Evolutionary conservation across 2,329 filamentous ascomycete species (phyloP), one percentile per base, ranked within the genome.

Genomic region (Myriosclerotinia scirpicola): DNA sequence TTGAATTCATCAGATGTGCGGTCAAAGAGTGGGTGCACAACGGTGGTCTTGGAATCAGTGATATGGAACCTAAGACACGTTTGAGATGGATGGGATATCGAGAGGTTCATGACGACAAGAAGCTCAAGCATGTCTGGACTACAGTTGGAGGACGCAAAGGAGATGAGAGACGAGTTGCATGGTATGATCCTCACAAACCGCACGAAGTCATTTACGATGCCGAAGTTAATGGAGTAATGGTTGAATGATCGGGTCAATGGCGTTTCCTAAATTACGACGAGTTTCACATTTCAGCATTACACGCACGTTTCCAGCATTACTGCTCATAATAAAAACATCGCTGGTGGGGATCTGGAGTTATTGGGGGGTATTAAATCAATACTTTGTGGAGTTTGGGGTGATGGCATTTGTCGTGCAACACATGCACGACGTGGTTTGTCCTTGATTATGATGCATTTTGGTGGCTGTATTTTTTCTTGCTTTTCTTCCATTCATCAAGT

Each of bases 21-120:
- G 83, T 92, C 14, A 84, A 83, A 70, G 89, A 92, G 76, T 94
- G 91, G 91, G 84, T 87, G 15, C 73, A 76, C 65, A 88, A 90
- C 72, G 87, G 86, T 3, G 91, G 91, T 2, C 78, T 93, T 42
- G 91, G 91, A 63, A 87, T 87, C 75, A 86, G 85, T 71, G 81
- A 84, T 69, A 87, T 88, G 82, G 80, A 79, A 68, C 80, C 72
- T 2, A 68, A 72, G 81, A 64, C 81, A 14, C 81, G 87, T 20
- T 78, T 87, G 36, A 81, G 84, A 71, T 89, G 87, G 87, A 80
- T 77, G 11, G 87, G 87, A 34, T 77, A 80, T 68, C 81, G 87
- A 52, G 86, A 89, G 78, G 80, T 83, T 66, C 79, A 81, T 69
- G 80, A 80, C 52, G 81, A 80, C 48, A 77, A 80, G 14, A 82